Evolutionary conservation across 2,329 filamentous ascomycete genomes (phyloP).

Genomic region (Amesomyces nigricolor): DNA sequence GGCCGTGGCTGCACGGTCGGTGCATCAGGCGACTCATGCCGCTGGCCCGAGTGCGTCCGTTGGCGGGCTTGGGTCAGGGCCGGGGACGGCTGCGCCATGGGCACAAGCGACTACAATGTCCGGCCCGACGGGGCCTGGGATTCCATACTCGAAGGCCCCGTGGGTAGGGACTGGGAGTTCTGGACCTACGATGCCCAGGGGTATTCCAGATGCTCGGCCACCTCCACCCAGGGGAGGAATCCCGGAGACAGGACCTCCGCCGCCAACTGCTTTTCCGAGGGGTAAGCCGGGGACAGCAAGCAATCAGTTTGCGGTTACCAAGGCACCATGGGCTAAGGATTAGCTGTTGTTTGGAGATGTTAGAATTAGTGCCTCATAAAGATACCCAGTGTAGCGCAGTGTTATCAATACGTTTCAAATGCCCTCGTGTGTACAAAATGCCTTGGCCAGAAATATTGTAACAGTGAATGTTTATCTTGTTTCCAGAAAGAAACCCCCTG

Average conservation of each 20-base stretch:
- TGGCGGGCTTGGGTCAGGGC: not conserved
- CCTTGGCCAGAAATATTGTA: no score
- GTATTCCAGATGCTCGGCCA: not conserved
- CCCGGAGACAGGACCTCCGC: slow-evolving; percentile 19
- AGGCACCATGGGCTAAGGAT: slow-evolving; percentile 43
- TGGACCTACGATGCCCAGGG: slow-evolving; percentile 14
- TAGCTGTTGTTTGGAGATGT: not conserved
- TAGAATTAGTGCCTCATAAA: not conserved
- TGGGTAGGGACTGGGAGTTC: slow-evolving; percentile 11
- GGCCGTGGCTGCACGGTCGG: slow-evolving; percentile 40
- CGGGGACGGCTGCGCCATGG: slow-evolving; percentile 28
- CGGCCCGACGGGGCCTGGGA: slow-evolving; percentile 25
- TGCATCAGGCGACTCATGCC: slow-evolving; percentile 50
- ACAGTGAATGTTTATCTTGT: no score
- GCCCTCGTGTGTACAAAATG: no score
- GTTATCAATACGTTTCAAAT: no score
- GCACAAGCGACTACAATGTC: slow-evolving; percentile 26
- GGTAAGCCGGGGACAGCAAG: slow-evolving; percentile 32
- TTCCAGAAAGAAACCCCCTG: no score
- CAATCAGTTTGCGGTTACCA: slow-evolving; percentile 39
- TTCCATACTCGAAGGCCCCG: slow-evolving; percentile 35
- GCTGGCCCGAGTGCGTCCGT: not conserved
- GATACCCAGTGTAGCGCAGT: slow-evolving; percentile 1
- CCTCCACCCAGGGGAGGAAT: not conserved
- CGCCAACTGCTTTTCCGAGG: slow-evolving; percentile 19